These are phyloP conservation scores for cucumber (Cucumis sativus) DNA, from an alignment of 306 rosid genomes.

Conservation along the genomic window DNA sequence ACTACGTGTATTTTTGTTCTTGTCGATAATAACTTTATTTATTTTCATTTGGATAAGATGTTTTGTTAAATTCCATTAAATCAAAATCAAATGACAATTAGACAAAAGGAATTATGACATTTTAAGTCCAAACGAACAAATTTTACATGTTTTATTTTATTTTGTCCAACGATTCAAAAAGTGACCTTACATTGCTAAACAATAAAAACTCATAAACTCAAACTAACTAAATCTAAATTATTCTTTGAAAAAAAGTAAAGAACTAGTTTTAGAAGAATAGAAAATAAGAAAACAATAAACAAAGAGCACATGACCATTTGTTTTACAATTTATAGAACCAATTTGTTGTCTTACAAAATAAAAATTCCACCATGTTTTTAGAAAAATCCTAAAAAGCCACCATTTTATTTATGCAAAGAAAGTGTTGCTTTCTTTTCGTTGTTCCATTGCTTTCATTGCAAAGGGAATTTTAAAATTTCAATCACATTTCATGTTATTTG, in stretches of 20 bases:
- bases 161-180: too few relatives aligned
- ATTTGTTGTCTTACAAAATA: background rate
- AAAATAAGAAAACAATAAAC: background rate
- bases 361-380: too few relatives aligned
- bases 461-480: background rate
- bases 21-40: background rate
- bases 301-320: background rate
- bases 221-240: too few relatives aligned
- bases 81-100: background rate
- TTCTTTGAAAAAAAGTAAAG: too few relatives aligned
- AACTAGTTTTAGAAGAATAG: background rate
- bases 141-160: too few relatives aligned
- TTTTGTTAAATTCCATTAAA: background rate
- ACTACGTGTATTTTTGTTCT: background rate
- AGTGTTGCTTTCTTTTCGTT: background rate
- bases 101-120: background rate
- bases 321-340: background rate
- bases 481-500: background rate
- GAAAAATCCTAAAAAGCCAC: too few relatives aligned
- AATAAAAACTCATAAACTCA: too few relatives aligned
- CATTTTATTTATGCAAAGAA: too few relatives aligned
- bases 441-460: constrained; percentile 1
- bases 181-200: too few relatives aligned
- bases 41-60: background rate
- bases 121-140: too few relatives aligned